These are phyloP conservation scores for Penicillium paradoxum DNA, from an alignment of 495 filamentous ascomycete genomes.

Conservation along the genomic window DNA sequence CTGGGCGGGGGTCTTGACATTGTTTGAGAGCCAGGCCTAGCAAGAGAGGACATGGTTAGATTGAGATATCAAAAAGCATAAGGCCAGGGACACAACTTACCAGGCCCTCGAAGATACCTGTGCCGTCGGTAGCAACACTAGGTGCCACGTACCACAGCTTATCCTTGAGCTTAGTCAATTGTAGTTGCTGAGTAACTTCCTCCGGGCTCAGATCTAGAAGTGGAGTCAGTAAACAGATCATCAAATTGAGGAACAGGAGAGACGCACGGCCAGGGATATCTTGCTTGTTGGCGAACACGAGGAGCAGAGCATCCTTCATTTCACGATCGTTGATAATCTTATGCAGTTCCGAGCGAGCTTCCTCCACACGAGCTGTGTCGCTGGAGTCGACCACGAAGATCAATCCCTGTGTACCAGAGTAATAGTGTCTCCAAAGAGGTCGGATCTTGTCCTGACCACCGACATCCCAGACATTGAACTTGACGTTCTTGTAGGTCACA, in stretches of 20 bases:
- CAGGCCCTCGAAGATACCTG: conserved; percentile 90
- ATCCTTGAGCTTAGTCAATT: conserved; percentile 80
- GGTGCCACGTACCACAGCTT: conserved; percentile 96
- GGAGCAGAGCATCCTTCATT: conserved; percentile 91
- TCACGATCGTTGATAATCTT: conserved; percentile 95
- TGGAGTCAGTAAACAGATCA: conserved; percentile 12
- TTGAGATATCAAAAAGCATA: background rate
- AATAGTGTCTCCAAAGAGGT: conserved; percentile 97
- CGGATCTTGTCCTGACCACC: conserved; percentile 99
- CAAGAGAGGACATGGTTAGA: conserved; percentile 7
- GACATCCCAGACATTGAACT: conserved; percentile 99
- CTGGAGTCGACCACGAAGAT: conserved; percentile 97
- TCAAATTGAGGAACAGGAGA: background rate
- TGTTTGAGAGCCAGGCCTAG: conserved; percentile 86
- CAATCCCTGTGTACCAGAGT: conserved; percentile 92
- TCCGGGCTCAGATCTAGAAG: conserved; percentile 72
- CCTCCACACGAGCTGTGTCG: conserved; percentile 80
- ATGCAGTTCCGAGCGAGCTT: conserved; percentile 84
- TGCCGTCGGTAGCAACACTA: conserved; percentile 88
- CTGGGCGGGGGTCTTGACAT: conserved; percentile 71
- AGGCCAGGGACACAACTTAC: conserved; percentile 41
- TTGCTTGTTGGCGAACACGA: conserved; percentile 99
- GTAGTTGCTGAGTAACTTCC: conserved; percentile 79
- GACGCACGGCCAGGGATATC: conserved; percentile 77
- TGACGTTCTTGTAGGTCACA: conserved; percentile 98